Evolutionary conservation across 2,329 filamentous ascomycete species (phyloP), one percentile per base, ranked within the genome.

Genomic region (Trichophyton rubrum): DNA sequence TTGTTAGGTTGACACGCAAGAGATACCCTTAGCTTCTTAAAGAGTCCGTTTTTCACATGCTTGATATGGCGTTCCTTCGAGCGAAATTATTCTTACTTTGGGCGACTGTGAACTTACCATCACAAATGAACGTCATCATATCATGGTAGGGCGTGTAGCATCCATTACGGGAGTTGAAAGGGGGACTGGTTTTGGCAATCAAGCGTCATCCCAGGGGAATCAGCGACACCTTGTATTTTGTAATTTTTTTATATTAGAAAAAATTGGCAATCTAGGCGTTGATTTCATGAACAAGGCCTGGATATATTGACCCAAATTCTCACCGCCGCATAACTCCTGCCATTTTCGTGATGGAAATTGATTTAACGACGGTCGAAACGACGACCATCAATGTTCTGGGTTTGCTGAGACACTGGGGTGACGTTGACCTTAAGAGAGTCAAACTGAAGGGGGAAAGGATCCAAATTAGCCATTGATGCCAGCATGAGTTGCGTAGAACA

Each of bases 391-490:
- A 83, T 78, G 67, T 83, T 79, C 82, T 96, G 91, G 77, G 89
- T 85, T 35, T 55, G 51, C 82, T 97, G 91, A 70, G 87, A 82
- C 69, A 99, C 90, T 69, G 87, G 80, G 71, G 95, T 85, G 73
- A 97, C 90, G 81, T 95, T 96, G 87, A 96, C 90, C 77, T 92
- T 88, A 79, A 99, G 91, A 70, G 85, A 85, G 80, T 99, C 93
- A 83, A 99, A 99, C 91, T 96, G 67, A 59, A 33, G 27, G 60
- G 60, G 58, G 59, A 30, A 33, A 41, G 59, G 51, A 51, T 59
- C 30, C 24, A 40, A 20, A 40, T 47, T 13, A 49, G 35, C 27
- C 47, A 38, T 9, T 22, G 5, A 24, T 33, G 11, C 9, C 15
- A n/a, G 22, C 8, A 11, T 17, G 30, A 20, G 2, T 30, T 27